phyloP scores from a whole-genome alignment of 441 rosid species.

The Pelargonium cotyledonis region DNA sequence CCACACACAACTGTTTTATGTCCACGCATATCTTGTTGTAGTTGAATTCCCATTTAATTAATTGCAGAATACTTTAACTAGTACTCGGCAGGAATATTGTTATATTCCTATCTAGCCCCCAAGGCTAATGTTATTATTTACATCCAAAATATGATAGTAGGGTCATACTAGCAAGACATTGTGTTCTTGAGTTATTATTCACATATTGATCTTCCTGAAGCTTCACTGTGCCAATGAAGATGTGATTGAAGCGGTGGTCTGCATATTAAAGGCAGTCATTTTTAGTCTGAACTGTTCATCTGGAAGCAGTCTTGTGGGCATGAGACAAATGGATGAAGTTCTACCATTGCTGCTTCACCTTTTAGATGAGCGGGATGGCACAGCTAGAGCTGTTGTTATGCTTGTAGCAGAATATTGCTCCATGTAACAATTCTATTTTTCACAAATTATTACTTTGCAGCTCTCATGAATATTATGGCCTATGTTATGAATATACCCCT shows the following conservation, averaged over 20 bases:
- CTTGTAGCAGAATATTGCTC: conserved; percentile 75
- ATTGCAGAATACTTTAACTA: conserved; percentile 1
- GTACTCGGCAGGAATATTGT: background rate
- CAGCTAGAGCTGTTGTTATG: conserved; percentile 65
- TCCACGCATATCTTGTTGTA: conserved; percentile 3
- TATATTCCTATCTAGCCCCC: background rate
- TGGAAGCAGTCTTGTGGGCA: conserved; percentile 33
- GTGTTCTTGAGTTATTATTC: conserved; percentile 18
- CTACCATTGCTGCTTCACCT: conserved; percentile 62
- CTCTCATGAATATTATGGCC: conserved; percentile 9
- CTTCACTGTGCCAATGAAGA: conserved; percentile 69
- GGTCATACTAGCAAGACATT: conserved; percentile 4
- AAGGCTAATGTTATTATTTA: background rate
- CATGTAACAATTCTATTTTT: conserved; percentile 40
- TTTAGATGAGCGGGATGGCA: conserved; percentile 82
- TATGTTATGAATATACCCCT: conserved; percentile 21
- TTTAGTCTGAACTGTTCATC: conserved; percentile 47
- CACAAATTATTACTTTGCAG: conserved; percentile 10
- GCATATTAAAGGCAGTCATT: conserved; percentile 58
- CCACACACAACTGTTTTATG: background rate
- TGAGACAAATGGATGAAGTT: conserved; percentile 51
- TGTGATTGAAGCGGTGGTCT: conserved; percentile 53
- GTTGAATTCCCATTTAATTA: background rate
- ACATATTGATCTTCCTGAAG: conserved; percentile 36
- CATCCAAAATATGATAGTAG: conserved; percentile 3